A percentile compares a stretch with the other conserved stretches of the same genome.
These are phyloP conservation scores for Nakaseomyces uthaithaninus DNA, from an alignment of 1,139 yeast species.

Conservation along the genomic window DNA sequence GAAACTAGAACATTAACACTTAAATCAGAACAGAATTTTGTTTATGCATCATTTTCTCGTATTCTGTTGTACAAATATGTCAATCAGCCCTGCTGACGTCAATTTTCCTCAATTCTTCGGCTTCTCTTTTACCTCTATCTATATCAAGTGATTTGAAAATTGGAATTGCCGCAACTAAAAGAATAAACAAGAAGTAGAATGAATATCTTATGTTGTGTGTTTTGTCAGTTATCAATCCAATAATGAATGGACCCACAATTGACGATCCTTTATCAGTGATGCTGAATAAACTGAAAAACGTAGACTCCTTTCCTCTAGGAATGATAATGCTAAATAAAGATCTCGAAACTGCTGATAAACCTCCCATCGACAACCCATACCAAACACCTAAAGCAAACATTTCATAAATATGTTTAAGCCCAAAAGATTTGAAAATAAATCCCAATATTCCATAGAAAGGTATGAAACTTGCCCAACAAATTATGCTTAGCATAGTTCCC, in stretches of 20 bases:
- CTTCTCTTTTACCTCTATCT: conserved; percentile 48
- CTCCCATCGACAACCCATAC: conserved; percentile 67
- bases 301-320: conserved; percentile 61
- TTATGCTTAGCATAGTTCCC: conserved; percentile 41
- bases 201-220: conserved; percentile 64
- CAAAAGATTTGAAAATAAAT: conserved; percentile 42
- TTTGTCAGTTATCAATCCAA: conserved; percentile 56
- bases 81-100: conserved; percentile 2
- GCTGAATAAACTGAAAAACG: conserved; percentile 60
- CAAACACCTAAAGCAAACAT: conserved; percentile 58
- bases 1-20: too few relatives aligned
- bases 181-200: conserved; percentile 47
- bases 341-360: conserved; percentile 55
- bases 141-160: conserved; percentile 44
- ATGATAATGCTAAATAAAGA: conserved; percentile 56
- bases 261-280: conserved; percentile 72
- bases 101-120: conserved; percentile 31
- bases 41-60: too few relatives aligned
- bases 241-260: conserved; percentile 55
- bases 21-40: neutral
- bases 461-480: conserved; percentile 52
- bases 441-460: conserved; percentile 63
- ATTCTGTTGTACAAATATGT: too few relatives aligned
- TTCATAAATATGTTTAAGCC: conserved; percentile 52
- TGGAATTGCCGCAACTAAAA: conserved; percentile 46